Evolutionary conservation across 1,139 yeast species (phyloP), one percentile per base, ranked within the genome.

Genomic region (Kazachstania sp.): DNA sequence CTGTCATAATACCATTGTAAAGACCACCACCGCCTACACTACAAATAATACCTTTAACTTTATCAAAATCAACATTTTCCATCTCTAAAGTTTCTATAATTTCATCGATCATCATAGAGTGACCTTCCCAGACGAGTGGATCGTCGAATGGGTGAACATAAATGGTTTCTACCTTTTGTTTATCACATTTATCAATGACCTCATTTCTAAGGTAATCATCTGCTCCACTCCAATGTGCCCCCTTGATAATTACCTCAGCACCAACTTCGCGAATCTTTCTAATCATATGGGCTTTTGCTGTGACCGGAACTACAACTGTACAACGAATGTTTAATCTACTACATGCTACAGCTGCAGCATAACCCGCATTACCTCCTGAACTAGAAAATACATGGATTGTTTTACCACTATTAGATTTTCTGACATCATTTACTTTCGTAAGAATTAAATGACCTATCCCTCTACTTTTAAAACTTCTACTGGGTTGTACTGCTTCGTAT

Each of bases 1-100:
- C 90, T 48, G 67, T 63, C 39, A 78, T 74, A 5, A 83, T 65
- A 0, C 92, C 92, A 56, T 74, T 72, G 65, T 76, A 81, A 30
- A 83, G 70, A 0, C 92, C 90, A 6, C 88, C 90, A 4, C 90
- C 92, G 8, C 90, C 92, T 44, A 79, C 79, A 28, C 87, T 77
- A 56, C 86, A 75, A 0, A 81, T 77, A 38, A 83, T 68, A 0
- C 81, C 86, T 54, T 74, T 79, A 7, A 84, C 70, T 37, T 66
- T 66, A 16, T 48, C 37, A 9, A 61, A 48, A 19, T 52, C 18
- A 16, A 57, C 38, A 7, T 45, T 45, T 34, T 57, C 50, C 26
- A 59, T 41, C 15, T 50, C 41, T 40, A 80, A 58, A 53, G 78
- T 78, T 1, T 58, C 55, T 1, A 68, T 66, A 11, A 82, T 68